Percentiles rank a stretch among this genome's conserved stretches.
Conservation (phyloP, 148 eudicot species). For the Rhododendron vialii region DNA sequence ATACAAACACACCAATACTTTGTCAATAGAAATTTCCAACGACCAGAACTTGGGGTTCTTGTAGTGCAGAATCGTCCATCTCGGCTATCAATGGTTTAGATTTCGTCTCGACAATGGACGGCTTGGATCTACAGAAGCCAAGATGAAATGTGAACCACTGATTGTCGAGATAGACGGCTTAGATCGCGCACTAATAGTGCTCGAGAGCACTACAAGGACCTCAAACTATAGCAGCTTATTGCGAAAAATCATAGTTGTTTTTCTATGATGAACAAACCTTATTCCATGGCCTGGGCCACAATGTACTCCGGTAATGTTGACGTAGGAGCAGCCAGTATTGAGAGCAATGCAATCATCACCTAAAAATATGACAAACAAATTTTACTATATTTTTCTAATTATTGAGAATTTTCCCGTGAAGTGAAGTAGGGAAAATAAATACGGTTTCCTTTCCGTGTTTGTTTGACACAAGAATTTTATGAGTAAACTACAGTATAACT, state of each 20-base stretch:
- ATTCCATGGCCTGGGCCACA: constrained; percentile 6
- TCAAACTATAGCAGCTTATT: background rate
- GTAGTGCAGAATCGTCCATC: background rate
- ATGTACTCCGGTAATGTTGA: background rate
- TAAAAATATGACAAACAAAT: background rate
- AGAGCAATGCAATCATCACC: constrained; percentile 3
- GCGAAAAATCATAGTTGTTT: background rate
- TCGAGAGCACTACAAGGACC: background rate
- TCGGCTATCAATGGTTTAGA: background rate
- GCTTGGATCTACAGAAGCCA: background rate
- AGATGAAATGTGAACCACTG: too few relatives aligned
- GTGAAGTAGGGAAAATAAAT: background rate
- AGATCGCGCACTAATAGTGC: too few relatives aligned
- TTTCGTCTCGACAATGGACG: background rate
- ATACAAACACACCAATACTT: background rate
- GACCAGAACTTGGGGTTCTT: background rate
- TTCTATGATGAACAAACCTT: background rate
- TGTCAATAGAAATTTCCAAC: background rate
- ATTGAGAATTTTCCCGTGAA: background rate
- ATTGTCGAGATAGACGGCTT: background rate
- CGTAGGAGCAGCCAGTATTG: background rate
- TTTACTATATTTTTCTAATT: background rate
- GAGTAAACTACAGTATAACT: too few relatives aligned
- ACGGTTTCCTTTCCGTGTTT: background rate
- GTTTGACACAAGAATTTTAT: background rate